These are phyloP conservation scores for Blepharisma undulans DNA, from an alignment of 169 alveolate species.

Conservation along the genomic window DNA sequence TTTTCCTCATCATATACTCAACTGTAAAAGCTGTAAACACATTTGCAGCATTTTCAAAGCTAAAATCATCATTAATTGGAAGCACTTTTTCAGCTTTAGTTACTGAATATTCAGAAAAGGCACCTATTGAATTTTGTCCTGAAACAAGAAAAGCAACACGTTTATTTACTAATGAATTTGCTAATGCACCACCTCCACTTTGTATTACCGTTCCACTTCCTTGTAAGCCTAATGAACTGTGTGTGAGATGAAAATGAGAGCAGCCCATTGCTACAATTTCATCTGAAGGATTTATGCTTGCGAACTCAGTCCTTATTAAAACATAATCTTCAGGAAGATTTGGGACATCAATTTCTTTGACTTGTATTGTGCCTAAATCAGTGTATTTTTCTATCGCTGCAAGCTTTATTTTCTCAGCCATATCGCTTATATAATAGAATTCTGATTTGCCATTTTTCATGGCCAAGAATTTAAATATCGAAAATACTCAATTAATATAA, in stretches of 20 bases:
- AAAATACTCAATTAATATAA: neutral
- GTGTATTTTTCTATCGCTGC: neutral
- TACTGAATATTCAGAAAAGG: conserved; percentile 5
- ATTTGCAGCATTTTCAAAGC: neutral
- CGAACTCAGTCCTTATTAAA: neutral
- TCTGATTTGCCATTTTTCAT: neutral
- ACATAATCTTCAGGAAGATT: neutral
- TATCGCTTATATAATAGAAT: neutral
- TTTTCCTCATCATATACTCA: neutral
- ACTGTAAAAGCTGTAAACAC: conserved; percentile 36
- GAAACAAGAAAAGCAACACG: neutral
- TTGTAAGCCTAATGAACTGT: conserved; percentile 70
- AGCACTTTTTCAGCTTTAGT: neutral
- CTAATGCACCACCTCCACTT: conserved; percentile 48
- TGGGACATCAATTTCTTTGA: neutral
- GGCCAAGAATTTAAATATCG: neutral
- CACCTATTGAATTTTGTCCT: neutral
- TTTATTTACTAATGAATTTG: neutral
- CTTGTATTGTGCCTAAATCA: neutral
- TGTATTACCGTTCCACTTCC: conserved; percentile 78
- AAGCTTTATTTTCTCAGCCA: neutral
- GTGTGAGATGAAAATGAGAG: neutral
- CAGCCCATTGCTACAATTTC: neutral
- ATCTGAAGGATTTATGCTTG: conserved; percentile 8
- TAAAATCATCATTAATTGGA: conserved; percentile 12